Base-by-base conservation (phyloP, 148 eudicot species). In the Fallopia convolvulus region DNA sequence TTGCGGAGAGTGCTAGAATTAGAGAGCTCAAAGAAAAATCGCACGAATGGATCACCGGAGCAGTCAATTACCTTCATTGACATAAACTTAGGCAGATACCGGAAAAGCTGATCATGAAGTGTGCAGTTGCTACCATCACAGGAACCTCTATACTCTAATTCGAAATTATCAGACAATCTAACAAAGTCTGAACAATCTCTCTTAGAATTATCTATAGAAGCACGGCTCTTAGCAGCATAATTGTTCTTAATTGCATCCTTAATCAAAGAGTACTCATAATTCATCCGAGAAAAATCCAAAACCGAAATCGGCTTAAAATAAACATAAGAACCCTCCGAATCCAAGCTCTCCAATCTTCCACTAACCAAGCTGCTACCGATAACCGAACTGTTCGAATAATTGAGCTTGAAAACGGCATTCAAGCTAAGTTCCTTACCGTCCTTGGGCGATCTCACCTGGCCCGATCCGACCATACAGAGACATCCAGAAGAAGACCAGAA, bases 381-480 rank as follows among this genome's bases (percentile, higher is more conserved):
- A 80, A 14, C 66, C 0, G 89, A 81, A 42, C 23, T n/a, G 83
- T 84, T 85, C 9, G 81, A 83, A 82, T 92, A 95, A 86, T 82
- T 73, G 68, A 92, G 83, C 80, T 87, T 92, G 20, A 95, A 83
- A 78, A 87, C 89, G 81, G 77, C 91, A 80, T 79, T 70, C 50
- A 47, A 41, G 5, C 39, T 53, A 15, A 75, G 12, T 74, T 21
- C 17, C 14, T 80, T 79, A 77, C 82, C 78, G 74, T 68, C 40
- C 4, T 3, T 15, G 6, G 60, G 48, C 4, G 68, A 48, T 2
- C 36, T 41, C 47, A 70, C 70, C 5, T 20, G 36, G 61, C 92
- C 97, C 44, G 85, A 84, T 41, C 97, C 97, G 44, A 92, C 88
- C 97, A 92, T 84, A 83, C 99, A 95, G 21, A 92, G 77, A 75